A percentile compares a stretch with the other conserved stretches of the same genome.
Conservation (phyloP, 2,329 filamentous ascomycete species). For the Catunica adiposa region DNA sequence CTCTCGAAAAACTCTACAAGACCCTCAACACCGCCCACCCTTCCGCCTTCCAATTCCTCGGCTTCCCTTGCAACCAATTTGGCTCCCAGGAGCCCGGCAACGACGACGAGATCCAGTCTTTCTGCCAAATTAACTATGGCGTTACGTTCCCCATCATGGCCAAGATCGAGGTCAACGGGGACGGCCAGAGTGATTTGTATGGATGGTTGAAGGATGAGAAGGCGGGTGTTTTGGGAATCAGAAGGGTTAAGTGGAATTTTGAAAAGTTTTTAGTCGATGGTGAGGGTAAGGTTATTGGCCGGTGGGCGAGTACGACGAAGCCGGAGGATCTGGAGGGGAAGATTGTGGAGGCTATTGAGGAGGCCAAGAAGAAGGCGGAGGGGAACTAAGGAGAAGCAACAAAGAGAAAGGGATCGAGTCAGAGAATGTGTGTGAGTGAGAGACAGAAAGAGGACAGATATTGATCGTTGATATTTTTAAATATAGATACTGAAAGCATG, state of each 20-base stretch:
- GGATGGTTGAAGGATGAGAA: constrained; percentile 59
- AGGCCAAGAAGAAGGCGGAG: background rate
- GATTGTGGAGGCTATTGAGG: constrained; percentile 54
- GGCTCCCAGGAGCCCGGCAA: constrained; percentile 72
- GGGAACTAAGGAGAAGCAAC: background rate
- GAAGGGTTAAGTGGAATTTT: constrained; percentile 98
- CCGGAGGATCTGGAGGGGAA: constrained; percentile 62
- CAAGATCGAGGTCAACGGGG: constrained; percentile 90
- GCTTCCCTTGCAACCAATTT: constrained; percentile 99
- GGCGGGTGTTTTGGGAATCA: constrained; percentile 72
- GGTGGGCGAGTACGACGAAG: constrained; percentile 81
- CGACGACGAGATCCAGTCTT: constrained; percentile 64
- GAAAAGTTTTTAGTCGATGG: constrained; percentile 88
- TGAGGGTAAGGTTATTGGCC: constrained; percentile 68
- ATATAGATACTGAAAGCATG: too few species aligned
- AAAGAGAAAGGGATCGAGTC: too few species aligned
- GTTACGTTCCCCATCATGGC: constrained; percentile 80
- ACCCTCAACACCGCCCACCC: constrained; percentile 49
- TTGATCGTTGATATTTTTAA: too few species aligned
- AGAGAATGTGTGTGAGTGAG: too few species aligned
- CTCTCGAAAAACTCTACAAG: constrained; percentile 84
- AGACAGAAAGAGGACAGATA: too few species aligned
- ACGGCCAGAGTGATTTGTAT: constrained; percentile 61
- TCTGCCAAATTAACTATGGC: constrained; percentile 89
- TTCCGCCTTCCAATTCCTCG: constrained; percentile 71